Evolutionary conservation across 2,329 filamentous ascomycete species (phyloP).

Genomic region (Trichoderma koningiopsis): DNA sequence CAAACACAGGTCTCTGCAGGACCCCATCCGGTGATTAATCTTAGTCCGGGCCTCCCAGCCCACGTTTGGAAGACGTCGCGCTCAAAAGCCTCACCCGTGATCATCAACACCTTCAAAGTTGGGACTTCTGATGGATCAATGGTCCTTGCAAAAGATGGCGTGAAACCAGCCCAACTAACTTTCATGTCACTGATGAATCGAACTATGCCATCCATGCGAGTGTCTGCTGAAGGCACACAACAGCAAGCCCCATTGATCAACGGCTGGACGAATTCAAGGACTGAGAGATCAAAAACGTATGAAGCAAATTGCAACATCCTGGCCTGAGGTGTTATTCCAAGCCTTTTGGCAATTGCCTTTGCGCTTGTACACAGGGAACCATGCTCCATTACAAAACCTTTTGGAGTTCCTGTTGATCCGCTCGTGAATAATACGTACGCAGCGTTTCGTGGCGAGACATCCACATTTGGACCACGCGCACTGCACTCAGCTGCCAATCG

Average conservation of each 20-base stretch:
- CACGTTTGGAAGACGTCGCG: slow-evolving; percentile 24
- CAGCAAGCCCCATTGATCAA: slow-evolving; percentile 25
- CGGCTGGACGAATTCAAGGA: slow-evolving; percentile 26
- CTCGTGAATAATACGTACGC: slow-evolving; percentile 26
- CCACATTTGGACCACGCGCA: not conserved
- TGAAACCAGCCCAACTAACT: slow-evolving; percentile 23
- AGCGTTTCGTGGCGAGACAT: slow-evolving; percentile 13
- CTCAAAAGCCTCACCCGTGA: slow-evolving; percentile 26
- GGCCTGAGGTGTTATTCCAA: slow-evolving; percentile 5
- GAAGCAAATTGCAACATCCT: slow-evolving; percentile 28
- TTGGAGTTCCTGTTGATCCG: slow-evolving; percentile 26
- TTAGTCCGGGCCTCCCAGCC: not conserved
- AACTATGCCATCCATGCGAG: slow-evolving; percentile 17
- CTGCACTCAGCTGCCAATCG: not conserved
- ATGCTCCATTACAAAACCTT: slow-evolving; percentile 29
- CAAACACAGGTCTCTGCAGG: slow-evolving; percentile 3
- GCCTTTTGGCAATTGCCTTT: slow-evolving; percentile 6
- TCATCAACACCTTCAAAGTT: slow-evolving; percentile 21
- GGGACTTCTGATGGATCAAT: slow-evolving; percentile 25
- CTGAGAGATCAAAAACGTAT: slow-evolving; percentile 27
- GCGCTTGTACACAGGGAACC: slow-evolving; percentile 22
- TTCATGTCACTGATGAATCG: slow-evolving; percentile 22
- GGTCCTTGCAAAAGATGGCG: slow-evolving; percentile 26
- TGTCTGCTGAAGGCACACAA: slow-evolving; percentile 27
- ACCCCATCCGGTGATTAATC: not conserved